Percentiles rank a stretch among this genome's conserved stretches.
phyloP scores from a whole-genome alignment of 345 rosid genomes.

The Gossypium mustelinum region DNA sequence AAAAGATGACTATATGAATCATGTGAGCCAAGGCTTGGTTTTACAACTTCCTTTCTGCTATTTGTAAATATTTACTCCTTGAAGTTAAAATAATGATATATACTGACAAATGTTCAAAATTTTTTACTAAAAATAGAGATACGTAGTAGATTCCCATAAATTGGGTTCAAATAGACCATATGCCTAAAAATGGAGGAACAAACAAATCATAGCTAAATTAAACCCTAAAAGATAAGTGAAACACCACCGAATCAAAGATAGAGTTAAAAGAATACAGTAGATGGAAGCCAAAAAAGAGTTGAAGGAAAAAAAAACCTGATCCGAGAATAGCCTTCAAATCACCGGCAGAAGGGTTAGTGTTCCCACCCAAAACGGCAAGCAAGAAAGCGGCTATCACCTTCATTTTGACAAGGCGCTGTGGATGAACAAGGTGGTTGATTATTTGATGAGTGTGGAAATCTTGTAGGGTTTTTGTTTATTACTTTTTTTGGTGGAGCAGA shows the following conservation, averaged over 20 bases:
- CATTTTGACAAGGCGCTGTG: slow-evolving; percentile 28
- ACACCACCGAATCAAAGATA: not conserved
- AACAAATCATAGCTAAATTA: not conserved
- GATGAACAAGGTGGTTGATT: not conserved
- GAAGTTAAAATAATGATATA: no score
- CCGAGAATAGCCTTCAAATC: slow-evolving; percentile 60
- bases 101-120: no score
- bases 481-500: no score
- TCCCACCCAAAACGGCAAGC: slow-evolving; percentile 69
- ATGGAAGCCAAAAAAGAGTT: no score
- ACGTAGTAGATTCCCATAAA: not conserved
- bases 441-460: no score
- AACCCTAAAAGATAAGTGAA: not conserved
- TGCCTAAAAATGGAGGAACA: not conserved
- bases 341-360: slow-evolving; percentile 41
- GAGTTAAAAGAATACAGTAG: not conserved
- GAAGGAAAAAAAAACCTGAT: slow-evolving; percentile 32
- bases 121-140: no score
- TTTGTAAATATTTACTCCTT: not conserved
- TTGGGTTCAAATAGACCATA: not conserved
- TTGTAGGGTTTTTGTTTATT: no score
- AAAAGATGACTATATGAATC: no score
- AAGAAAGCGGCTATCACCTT: slow-evolving; percentile 72
- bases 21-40: not conserved
- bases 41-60: not conserved